These are phyloP conservation scores for Priceomyces carsonii DNA, from an alignment of 805 yeast species.

Conservation along the genomic window DNA sequence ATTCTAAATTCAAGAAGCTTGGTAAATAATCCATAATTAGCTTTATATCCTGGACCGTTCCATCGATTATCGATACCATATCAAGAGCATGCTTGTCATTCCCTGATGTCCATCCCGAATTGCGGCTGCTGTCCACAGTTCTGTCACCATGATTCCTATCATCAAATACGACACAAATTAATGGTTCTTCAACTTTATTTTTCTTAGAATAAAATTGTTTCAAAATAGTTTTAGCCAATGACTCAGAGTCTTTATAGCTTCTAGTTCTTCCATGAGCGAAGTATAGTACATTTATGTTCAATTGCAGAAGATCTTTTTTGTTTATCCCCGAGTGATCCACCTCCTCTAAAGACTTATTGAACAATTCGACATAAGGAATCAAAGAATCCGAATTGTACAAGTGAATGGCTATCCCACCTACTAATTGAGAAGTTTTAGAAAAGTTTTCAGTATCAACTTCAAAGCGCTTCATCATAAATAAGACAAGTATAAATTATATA, in stretches of 20 bases:
- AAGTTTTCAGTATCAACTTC: conserved; percentile 14
- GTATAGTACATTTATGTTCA: conserved; percentile 42
- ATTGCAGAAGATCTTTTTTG: conserved; percentile 14
- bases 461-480: conserved; percentile 18
- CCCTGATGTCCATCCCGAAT: conserved; percentile 48
- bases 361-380: conserved; percentile 22
- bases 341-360: conserved; percentile 10
- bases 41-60: conserved; percentile 45
- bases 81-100: conserved; percentile 53
- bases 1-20: conserved; percentile 34
- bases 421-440: conserved; percentile 17
- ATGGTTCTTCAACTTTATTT: conserved; percentile 22
- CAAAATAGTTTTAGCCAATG: conserved; percentile 39
- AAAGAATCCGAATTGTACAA: conserved; percentile 41
- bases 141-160: conserved; percentile 58
- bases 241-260: conserved; percentile 37
- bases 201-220: conserved; percentile 23
- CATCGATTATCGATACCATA: conserved; percentile 50
- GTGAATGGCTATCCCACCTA: conserved; percentile 50
- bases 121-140: conserved; percentile 30
- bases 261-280: conserved; percentile 49
- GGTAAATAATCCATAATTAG: conserved; percentile 48
- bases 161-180: conserved; percentile 54
- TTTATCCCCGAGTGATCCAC: conserved; percentile 1
- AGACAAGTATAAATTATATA: neutral